Percentiles rank a stretch among this genome's conserved stretches.
These are phyloP conservation scores for Phyllachora maydis DNA, from an alignment of 2,329 filamentous ascomycete genomes.

Conservation along the genomic window DNA sequence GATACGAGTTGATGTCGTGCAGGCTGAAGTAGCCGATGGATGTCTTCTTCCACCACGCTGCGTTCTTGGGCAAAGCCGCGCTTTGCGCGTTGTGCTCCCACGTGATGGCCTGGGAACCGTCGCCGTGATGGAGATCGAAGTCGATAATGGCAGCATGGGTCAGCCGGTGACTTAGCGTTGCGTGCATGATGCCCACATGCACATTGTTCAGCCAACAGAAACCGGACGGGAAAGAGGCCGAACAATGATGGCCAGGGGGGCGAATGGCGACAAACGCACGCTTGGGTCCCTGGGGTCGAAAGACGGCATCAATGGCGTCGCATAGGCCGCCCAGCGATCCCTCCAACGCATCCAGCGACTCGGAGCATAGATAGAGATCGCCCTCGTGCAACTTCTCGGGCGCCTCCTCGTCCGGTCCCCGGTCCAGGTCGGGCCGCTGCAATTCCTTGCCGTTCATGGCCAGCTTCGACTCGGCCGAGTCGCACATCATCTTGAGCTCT, in stretches of 20 bases:
- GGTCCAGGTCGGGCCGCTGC: conserved; percentile 41
- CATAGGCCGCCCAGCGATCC: conserved; percentile 83
- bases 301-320: conserved; percentile 77
- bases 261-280: conserved; percentile 83
- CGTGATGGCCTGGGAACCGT: conserved; percentile 86
- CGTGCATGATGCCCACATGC: conserved; percentile 88
- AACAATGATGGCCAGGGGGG: conserved; percentile 91
- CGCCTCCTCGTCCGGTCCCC: conserved; percentile 19
- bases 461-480: conserved; percentile 57
- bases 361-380: conserved; percentile 75
- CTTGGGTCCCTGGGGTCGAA: conserved; percentile 37
- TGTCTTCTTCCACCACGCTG: conserved; percentile 57
- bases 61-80: conserved; percentile 42
- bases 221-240: conserved; percentile 69
- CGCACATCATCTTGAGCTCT: conserved; percentile 71
- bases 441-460: conserved; percentile 63
- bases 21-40: conserved; percentile 91
- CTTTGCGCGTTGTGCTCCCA: conserved; percentile 76
- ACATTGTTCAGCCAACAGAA: conserved; percentile 99
- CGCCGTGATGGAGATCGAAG: conserved; percentile 80
- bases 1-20: conserved; percentile 97
- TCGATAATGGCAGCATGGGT: conserved; percentile 91
- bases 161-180: conserved; percentile 59
- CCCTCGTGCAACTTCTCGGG: conserved; percentile 57
- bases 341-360: conserved; percentile 74